Conservation (phyloP, 2,329 filamentous ascomycete species). For the Monosporascus cannonballus region DNA sequence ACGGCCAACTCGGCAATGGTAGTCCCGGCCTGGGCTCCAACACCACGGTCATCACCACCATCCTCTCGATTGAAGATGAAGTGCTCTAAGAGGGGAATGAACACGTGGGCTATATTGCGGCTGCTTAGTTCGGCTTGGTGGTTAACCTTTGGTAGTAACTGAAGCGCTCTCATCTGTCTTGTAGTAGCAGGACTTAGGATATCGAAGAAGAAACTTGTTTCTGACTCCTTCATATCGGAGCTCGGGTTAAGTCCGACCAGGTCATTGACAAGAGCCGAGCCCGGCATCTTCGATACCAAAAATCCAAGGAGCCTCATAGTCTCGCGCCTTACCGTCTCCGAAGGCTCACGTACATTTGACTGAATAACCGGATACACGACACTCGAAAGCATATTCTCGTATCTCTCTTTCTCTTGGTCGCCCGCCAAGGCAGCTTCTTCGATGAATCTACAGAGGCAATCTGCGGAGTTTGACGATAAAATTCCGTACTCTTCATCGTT, state of each 20-base stretch:
- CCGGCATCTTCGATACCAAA: constrained; percentile 63
- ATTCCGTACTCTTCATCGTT: constrained; percentile 86
- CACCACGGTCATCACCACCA: constrained; percentile 69
- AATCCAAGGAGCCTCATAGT: constrained; percentile 74
- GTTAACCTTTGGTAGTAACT: constrained; percentile 66
- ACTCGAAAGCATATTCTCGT: constrained; percentile 52
- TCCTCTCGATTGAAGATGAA: constrained; percentile 82
- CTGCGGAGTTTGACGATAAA: constrained; percentile 71
- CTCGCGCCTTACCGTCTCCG: constrained; percentile 80
- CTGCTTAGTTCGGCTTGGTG: constrained; percentile 59
- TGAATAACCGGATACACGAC: constrained; percentile 72
- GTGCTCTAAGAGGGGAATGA: constrained; percentile 87
- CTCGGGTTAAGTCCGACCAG: constrained; percentile 61
- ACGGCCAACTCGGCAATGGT: constrained; percentile 70
- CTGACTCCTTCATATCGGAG: constrained; percentile 56
- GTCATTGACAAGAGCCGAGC: constrained; percentile 67
- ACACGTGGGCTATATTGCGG: constrained; percentile 76
- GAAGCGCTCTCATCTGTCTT: constrained; percentile 76
- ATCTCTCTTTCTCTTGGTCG: constrained; percentile 37
- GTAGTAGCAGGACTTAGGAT: constrained; percentile 85
- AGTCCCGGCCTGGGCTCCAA: constrained; percentile 79
- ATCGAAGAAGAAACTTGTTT: constrained; percentile 82
- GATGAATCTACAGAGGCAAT: constrained; percentile 73
- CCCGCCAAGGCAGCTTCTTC: constrained; percentile 49
- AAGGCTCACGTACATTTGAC: constrained; percentile 67